Evolutionary conservation across 257 asterid genomes (phyloP).

Genomic region (Scutellaria baicalensis): DNA sequence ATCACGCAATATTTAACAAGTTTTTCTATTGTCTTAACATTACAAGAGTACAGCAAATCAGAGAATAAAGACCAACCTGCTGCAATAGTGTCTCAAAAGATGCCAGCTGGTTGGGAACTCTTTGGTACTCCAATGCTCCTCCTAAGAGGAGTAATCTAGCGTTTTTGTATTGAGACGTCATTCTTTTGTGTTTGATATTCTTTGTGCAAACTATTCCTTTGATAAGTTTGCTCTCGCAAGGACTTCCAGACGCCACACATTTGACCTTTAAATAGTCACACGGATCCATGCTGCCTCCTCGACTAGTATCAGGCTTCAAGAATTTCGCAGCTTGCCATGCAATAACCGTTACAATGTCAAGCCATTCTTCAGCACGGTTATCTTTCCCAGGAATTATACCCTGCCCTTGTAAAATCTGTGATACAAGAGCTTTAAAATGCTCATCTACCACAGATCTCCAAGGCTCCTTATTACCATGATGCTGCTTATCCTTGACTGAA

Average conservation of each 20-base stretch:
- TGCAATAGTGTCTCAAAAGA: constrained; percentile 80
- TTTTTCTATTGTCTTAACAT: not conserved
- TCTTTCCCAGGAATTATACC: constrained; percentile 40
- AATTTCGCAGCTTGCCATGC: constrained; percentile 92
- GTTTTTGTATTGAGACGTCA: constrained; percentile 81
- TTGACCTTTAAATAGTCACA: constrained; percentile 80
- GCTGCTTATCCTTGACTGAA: constrained; percentile 41
- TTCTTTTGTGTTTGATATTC: constrained; percentile 94
- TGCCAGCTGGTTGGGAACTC: constrained; percentile 77
- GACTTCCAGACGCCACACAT: constrained; percentile 88
- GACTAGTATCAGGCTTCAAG: constrained; percentile 85
- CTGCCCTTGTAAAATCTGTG: constrained; percentile 71
- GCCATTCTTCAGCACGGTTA: constrained; percentile 53
- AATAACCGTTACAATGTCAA: constrained; percentile 55
- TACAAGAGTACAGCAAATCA: not conserved
- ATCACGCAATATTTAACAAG: constrained; percentile 7
- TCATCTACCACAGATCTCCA: constrained; percentile 57
- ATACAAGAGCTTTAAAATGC: constrained; percentile 88
- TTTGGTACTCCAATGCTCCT: constrained; percentile 93
- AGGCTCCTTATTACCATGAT: constrained; percentile 41
- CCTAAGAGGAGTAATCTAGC: constrained; percentile 82
- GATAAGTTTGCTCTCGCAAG: constrained; percentile 61
- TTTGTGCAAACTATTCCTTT: constrained; percentile 93
- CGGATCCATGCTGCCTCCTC: constrained; percentile 99
- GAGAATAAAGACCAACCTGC: constrained; percentile 45